Base-by-base conservation (phyloP, 2,329 filamentous ascomycete species). In the Lojkania enalia region DNA sequence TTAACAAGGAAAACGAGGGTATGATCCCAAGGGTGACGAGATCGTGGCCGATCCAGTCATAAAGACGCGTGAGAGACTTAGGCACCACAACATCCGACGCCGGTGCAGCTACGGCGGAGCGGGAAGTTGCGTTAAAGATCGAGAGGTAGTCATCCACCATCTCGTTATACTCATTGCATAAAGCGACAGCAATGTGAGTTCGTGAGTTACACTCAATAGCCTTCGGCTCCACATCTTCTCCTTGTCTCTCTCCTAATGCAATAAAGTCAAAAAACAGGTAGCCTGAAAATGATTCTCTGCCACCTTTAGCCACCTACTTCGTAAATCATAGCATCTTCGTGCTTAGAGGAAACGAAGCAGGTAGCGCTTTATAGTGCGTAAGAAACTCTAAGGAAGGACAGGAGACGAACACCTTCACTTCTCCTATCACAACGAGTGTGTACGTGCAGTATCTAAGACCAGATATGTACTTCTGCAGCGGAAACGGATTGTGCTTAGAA, bases 231-330 rank as follows among this genome's bases (percentile, higher is more conserved):
- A 71, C 57, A 52, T 67, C 54, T 12, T 58, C 42, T 23, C 60
- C 38, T 12, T 58, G 42, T 23, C 60, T 37, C 33, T 74, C 64
- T 33, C 77, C 71, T 36, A 81, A 76, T 2, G 86, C 78, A 52
- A 90, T 71, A 50, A 91, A 85, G 61, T 88, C 84, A 42, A 91
- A 85, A 14, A 80, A 85, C 21, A 90, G 64, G 61, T 91, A 88
- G 0, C 87, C 87, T 0, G 85, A 89, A 58, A 87, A 71, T 2
- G 62, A 57, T 12, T 65, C 41, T 1, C 78, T 77, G 18, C 77
- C 71, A 33, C 74, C 74, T 2, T 63, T 61, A 0, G 81, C 81
- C 42, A 86, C 83, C 9, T 66, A 71, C 42, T 77, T 63, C 1
- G 86, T 90, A 55, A 90, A 88, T 1, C 70, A 70, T 0, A 85